Conservation (phyloP, 441 rosid species). For the Euphorbia corollata region DNA sequence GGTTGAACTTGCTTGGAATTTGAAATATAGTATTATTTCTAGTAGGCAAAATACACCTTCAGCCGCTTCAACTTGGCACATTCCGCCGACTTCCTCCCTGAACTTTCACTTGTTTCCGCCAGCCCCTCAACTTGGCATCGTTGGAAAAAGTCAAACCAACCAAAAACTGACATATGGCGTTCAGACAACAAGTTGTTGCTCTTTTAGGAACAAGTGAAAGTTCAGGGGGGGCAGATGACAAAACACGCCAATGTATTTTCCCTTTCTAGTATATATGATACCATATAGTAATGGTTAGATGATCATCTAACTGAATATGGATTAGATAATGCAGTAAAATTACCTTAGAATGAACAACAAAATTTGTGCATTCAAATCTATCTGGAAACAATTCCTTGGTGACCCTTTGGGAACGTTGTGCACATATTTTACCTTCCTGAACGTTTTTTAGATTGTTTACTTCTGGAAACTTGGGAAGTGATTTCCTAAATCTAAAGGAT, state of each 20-base stretch:
- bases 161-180: no score
- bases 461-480: background rate
- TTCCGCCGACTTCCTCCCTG: no score
- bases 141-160: no score
- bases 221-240: no score
- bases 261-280: background rate
- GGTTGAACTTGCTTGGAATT: conserved; percentile 7
- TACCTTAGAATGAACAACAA: background rate
- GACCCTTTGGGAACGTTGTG: background rate
- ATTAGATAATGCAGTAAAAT: background rate
- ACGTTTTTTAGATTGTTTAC: background rate
- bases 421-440: background rate
- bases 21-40: background rate
- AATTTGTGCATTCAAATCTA: background rate
- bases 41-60: no score
- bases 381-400: background rate
- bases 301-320: background rate
- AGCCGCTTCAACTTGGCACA: no score
- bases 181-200: no score
- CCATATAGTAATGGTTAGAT: background rate
- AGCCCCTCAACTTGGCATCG: no score
- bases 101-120: no score
- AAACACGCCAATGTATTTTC: no score
- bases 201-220: no score
- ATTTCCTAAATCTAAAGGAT: background rate